Evolutionary conservation across 768 basidiomycete genomes (phyloP), one percentile per base, ranked within the genome.

Genomic region (Sporobolomyces pararoseus): DNA sequence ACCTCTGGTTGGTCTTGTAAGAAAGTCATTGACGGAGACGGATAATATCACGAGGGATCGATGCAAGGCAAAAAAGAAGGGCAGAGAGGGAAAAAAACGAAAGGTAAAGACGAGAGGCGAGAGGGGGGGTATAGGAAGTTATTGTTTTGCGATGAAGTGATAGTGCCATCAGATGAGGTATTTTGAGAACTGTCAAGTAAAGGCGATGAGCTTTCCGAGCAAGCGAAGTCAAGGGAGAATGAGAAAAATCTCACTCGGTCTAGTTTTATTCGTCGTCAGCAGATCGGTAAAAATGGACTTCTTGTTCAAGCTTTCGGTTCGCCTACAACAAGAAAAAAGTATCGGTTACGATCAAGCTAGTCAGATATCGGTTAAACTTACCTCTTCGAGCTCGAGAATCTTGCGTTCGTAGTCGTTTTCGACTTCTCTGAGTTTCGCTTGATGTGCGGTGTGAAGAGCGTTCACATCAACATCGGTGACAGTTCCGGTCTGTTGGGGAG

Each of bases 371-470:
- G 19, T 7, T 1, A 32, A n/a, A 29, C 71, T 52, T 19, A 68
- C 71, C 66, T 65, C 55, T 21, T 25, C 21, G 23, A 65, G 21
- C 46, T 64, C 66, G 3, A 19, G 86, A 12, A 90, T 82, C 75
- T 89, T 84, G 42, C 84, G 83, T 76, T 80, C 83, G 75, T 89
- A 85, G 27, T 84, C 85, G 21, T 86, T 86, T 77, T 88, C 83
- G 63, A 91, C 72, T 79, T 91, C 89, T 60, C 86, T 81, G 73
- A 93, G 78, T 81, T 88, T 91, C 71, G 88, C 82, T 77, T 88
- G 89, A 78, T 93, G 91, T 7, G 91, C 91, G 78, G 90, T 88
- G 72, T 92, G 88, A 76, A 89, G 80, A 76, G 83, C 84, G 77
- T 86, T 85, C 47, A 93, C 80, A 65, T 92, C 90, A 72, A 90